Evolutionary conservation across 2,329 filamentous ascomycete species (phyloP).

Genomic region (Pseudogymnoascus sp.): DNA sequence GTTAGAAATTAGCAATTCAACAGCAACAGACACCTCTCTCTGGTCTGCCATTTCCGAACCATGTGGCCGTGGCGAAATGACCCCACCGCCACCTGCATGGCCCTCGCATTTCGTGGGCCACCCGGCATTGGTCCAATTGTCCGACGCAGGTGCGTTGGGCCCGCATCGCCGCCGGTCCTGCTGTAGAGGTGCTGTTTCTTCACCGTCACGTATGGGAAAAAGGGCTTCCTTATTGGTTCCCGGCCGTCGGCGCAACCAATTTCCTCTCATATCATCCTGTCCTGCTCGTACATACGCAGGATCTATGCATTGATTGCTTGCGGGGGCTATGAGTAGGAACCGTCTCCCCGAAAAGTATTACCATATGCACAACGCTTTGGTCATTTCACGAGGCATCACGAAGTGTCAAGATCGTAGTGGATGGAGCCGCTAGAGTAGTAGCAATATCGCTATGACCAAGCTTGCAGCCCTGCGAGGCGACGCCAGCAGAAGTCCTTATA

Average conservation of each 20-base stretch:
- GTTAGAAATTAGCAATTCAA: conserved; percentile 3
- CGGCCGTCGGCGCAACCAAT: not conserved
- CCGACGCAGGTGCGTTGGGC: conserved; percentile 4
- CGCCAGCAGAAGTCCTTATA: not conserved
- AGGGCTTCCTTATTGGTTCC: not conserved
- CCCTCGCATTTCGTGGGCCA: not conserved
- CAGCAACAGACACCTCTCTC: not conserved
- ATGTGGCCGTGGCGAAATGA: not conserved
- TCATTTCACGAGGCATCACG: not conserved
- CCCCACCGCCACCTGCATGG: not conserved
- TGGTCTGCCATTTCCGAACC: not conserved
- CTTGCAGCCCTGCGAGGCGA: conserved; percentile 3
- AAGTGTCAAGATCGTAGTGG: conserved; percentile 6
- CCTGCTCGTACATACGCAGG: not conserved
- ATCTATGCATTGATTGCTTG: conserved; percentile 6
- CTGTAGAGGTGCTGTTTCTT: not conserved
- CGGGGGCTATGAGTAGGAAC: not conserved
- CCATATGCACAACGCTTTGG: not conserved
- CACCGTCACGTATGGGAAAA: not conserved
- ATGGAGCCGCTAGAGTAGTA: conserved; percentile 5
- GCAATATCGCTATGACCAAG: conserved; percentile 8
- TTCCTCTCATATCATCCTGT: not conserved
- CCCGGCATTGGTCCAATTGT: conserved; percentile 7
- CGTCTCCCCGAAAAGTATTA: not conserved
- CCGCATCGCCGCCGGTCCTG: not conserved